Conservation (phyloP, 495 filamentous ascomycete genomes). For the Lasiosphaeria miniovina region DNA sequence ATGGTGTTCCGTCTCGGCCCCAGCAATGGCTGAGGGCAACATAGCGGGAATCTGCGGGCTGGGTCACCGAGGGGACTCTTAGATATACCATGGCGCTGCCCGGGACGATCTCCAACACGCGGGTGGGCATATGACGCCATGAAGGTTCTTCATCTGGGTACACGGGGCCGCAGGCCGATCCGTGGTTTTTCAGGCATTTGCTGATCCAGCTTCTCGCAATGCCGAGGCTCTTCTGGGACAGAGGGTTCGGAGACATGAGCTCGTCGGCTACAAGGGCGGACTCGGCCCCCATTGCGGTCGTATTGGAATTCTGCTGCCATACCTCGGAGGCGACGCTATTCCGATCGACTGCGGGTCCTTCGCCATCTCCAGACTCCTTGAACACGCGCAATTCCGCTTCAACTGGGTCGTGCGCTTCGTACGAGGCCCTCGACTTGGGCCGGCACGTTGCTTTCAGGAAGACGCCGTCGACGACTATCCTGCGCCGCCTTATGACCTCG, state of each 20-base stretch:
- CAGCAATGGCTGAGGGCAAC: slow-evolving; percentile 31
- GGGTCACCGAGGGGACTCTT: background rate
- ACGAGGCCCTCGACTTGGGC: background rate
- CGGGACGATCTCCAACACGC: slow-evolving; percentile 13
- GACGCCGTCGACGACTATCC: slow-evolving; percentile 7
- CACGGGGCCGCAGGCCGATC: slow-evolving; percentile 8
- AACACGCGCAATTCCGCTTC: slow-evolving; percentile 14
- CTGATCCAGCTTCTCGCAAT: slow-evolving; percentile 16
- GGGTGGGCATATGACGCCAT: slow-evolving; percentile 12
- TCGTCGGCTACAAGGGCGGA: background rate
- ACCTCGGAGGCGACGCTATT: background rate
- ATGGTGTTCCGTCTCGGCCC: slow-evolving; percentile 19
- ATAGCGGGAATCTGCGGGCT: slow-evolving; percentile 11
- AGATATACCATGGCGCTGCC: slow-evolving; percentile 11
- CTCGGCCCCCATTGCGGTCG: background rate
- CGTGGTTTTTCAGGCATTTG: slow-evolving; percentile 17
- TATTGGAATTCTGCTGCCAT: background rate
- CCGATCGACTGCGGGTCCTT: background rate
- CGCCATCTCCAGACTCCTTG: background rate
- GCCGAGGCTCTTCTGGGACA: slow-evolving; percentile 12
- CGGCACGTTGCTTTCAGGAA: slow-evolving; percentile 10
- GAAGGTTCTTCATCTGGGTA: background rate
- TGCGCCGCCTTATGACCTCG: background rate
- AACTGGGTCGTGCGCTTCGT: slow-evolving; percentile 11
- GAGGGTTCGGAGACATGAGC: slow-evolving; percentile 7